phyloP scores from a whole-genome alignment of 495 filamentous ascomycete genomes.

The Neurospora sp. region DNA sequence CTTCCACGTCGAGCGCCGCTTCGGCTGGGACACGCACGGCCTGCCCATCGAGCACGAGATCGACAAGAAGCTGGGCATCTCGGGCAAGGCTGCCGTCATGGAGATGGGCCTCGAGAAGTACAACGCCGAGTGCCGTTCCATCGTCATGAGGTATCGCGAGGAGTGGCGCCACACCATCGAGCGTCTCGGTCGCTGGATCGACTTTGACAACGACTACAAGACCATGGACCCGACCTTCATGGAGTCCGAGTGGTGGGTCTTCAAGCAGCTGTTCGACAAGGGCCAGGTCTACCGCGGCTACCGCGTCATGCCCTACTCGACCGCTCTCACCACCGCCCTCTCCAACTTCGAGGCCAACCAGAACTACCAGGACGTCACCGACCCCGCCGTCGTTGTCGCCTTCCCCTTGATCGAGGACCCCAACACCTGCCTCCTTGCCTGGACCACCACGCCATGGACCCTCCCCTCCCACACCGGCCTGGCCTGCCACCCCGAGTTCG shows the following conservation, averaged over 20 bases:
- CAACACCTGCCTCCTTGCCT: constrained; percentile 67
- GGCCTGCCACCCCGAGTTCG: constrained; percentile 78
- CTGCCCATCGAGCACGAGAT: constrained; percentile 96
- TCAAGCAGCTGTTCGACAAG: constrained; percentile 86
- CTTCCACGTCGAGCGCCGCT: constrained; percentile 65
- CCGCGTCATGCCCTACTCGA: constrained; percentile 91
- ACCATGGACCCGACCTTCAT: constrained; percentile 93
- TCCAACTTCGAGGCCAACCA: constrained; percentile 92
- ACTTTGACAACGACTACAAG: constrained; percentile 99
- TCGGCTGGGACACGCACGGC: constrained; percentile 86
- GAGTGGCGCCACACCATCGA: constrained; percentile 92
- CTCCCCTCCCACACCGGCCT: constrained; percentile 76
- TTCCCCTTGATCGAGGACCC: constrained; percentile 77
- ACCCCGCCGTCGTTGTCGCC: constrained; percentile 82
- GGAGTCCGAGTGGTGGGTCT: constrained; percentile 96
- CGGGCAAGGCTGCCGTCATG: constrained; percentile 78
- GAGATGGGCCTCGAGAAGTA: constrained; percentile 83
- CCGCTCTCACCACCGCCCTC: constrained; percentile 77
- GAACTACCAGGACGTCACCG: constrained; percentile 89
- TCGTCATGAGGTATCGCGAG: constrained; percentile 84
- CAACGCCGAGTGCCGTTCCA: constrained; percentile 84
- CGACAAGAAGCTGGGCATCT: constrained; percentile 91
- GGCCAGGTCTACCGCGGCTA: constrained; percentile 80
- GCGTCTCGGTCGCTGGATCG: constrained; percentile 89
- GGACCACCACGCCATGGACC: constrained; percentile 98